These are phyloP conservation scores for Ephemerocybe angulata DNA, from an alignment of 768 basidiomycete genomes.

Conservation along the genomic window DNA sequence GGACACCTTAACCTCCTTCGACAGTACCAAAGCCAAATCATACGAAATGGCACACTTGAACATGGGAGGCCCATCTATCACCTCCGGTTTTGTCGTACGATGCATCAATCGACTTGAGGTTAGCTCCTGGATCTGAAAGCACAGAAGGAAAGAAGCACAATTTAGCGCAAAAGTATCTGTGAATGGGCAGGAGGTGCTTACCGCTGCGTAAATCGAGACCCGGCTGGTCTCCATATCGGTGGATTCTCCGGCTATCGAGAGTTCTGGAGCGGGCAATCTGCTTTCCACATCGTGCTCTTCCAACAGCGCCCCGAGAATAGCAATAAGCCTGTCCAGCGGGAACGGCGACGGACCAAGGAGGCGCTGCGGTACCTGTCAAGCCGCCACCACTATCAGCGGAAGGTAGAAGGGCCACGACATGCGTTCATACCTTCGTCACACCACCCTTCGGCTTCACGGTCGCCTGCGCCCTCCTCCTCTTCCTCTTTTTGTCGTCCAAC, in stretches of 20 bases:
- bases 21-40: slow-evolving; percentile 49
- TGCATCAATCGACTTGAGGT: slow-evolving; percentile 63
- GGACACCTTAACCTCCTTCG: slow-evolving; percentile 56
- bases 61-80: slow-evolving; percentile 63
- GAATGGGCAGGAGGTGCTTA: slow-evolving; percentile 31
- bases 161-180: background rate
- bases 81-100: slow-evolving; percentile 56
- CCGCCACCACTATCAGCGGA: background rate
- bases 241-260: slow-evolving; percentile 60
- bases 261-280: slow-evolving; percentile 43
- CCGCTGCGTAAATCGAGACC: slow-evolving; percentile 55
- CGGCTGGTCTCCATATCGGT: slow-evolving; percentile 71
- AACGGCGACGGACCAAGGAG: slow-evolving; percentile 77
- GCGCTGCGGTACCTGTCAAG: slow-evolving; percentile 62
- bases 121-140: slow-evolving; percentile 59
- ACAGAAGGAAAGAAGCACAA: background rate
- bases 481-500: slow-evolving; percentile 58
- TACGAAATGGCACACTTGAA: slow-evolving; percentile 74
- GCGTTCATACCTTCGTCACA: slow-evolving; percentile 39
- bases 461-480: slow-evolving; percentile 41
- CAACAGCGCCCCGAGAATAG: slow-evolving; percentile 72
- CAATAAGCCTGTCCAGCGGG: slow-evolving; percentile 73
- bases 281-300: slow-evolving; percentile 66
- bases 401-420: background rate
- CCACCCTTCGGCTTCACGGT: slow-evolving; percentile 37